Evolutionary conservation across 2,329 filamentous ascomycete genomes (phyloP).

Genomic region (Ascochyta pisi): DNA sequence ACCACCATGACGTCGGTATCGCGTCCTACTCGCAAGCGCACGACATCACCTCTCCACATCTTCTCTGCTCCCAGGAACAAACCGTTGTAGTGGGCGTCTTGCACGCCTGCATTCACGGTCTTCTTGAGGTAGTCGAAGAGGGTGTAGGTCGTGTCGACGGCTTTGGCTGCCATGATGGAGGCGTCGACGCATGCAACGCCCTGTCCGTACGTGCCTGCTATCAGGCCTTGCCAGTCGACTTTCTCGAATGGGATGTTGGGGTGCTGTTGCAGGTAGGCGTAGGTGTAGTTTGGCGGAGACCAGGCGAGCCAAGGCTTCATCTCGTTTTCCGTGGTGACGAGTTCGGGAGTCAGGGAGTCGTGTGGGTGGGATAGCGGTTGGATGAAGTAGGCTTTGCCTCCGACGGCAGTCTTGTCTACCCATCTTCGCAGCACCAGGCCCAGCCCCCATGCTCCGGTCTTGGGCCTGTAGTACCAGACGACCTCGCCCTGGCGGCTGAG

Average conservation of each 20-base stretch:
- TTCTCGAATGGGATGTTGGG: constrained; percentile 54
- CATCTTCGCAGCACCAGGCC: constrained; percentile 59
- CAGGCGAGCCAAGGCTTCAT: constrained; percentile 66
- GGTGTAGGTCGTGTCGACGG: constrained; percentile 63
- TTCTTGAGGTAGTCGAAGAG: constrained; percentile 58
- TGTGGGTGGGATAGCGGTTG: constrained; percentile 59
- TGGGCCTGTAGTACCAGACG: constrained; percentile 62
- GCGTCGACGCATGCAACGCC: constrained; percentile 63
- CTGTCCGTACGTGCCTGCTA: constrained; percentile 53
- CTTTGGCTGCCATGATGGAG: constrained; percentile 64
- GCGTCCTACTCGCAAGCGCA: constrained; percentile 57
- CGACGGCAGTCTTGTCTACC: constrained; percentile 40
- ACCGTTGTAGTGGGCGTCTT: constrained; percentile 59
- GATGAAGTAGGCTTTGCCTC: constrained; percentile 50
- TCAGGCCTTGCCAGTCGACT: constrained; percentile 59
- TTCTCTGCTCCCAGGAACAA: constrained; percentile 66
- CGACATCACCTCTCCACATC: constrained; percentile 65
- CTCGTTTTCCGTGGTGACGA: constrained; percentile 53
- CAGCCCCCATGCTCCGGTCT: constrained; percentile 59
- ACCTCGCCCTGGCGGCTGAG: constrained; percentile 63
- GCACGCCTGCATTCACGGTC: constrained; percentile 42
- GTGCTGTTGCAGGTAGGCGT: constrained; percentile 52
- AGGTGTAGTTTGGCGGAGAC: constrained; percentile 62
- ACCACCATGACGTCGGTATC: constrained; percentile 59
- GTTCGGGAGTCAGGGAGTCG: constrained; percentile 48